Evolutionary conservation across 2,329 filamentous ascomycete genomes (phyloP), one percentile per base, ranked within the genome.

Genomic region (Sporothrix brunneoviolacea): DNA sequence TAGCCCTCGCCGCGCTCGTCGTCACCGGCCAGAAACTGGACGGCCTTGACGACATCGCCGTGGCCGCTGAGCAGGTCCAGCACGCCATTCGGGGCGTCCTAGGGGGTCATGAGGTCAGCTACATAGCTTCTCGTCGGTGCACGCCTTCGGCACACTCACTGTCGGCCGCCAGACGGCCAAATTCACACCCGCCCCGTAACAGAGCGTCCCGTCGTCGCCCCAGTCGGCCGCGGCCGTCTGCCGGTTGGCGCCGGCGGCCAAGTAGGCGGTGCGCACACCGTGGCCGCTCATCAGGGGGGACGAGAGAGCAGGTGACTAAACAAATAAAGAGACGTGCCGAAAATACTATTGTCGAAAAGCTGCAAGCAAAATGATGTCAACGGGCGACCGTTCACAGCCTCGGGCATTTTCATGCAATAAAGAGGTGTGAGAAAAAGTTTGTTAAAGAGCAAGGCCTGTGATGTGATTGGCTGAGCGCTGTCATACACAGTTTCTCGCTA

Each of bases 201-300:
- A 93, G 48, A 98, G 74, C 39, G 90, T 65, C 9, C 86, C 87
- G 56, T 76, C 70, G 18, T 69, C 63, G 63, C 86, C 82, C 93
- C 93, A 98, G 70, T 97, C 91, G 24, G 91, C 91, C 24, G 89
- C 87, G 15, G 85, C 83, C 16, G 91, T 86, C 61, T 97, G 88
- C 60, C 91, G 79, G 67, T 97, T 98, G 41, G 89, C 91, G 54
- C 93, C 93, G 55, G 84, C 82, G 41, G 88, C 84, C 58, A 93
- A 65, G 58, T 82, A 81, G 55, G 74, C 68, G 56, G 71, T 62
- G 24, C 66, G 66, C 28, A 54, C 55, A n/a, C n/a, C n/a, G n/a
- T n/a, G 10, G 24, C 40, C 30, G 8, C 27, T 35, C 36, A 36
- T 37, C 42, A 10, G 16, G n/a, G 36, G 4, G 24, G 24, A n/a